Percentiles rank a stretch among this genome's conserved stretches.
Evolutionary conservation across 2,329 filamentous ascomycete species (phyloP).

Genomic region (Colletotrichum sp.): DNA sequence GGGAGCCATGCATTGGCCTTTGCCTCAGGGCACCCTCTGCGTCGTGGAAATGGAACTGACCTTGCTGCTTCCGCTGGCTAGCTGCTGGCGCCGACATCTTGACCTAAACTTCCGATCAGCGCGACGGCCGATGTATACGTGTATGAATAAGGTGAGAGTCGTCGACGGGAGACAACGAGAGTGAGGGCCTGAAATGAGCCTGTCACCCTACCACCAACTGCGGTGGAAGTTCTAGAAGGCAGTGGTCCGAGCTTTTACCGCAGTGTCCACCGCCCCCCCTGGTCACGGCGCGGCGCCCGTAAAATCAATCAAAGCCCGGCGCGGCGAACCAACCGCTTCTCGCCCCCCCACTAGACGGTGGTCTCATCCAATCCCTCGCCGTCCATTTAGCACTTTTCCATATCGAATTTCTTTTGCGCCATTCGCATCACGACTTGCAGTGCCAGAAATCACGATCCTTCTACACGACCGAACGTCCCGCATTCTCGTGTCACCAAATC

Average conservation of each 20-base stretch:
- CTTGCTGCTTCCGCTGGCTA: constrained; percentile 72
- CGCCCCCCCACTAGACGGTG: background rate
- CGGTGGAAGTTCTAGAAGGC: constrained; percentile 11
- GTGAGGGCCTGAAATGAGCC: background rate
- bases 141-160: background rate
- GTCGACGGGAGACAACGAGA: background rate
- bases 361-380: constrained; percentile 10
- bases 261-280: background rate
- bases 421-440: background rate
- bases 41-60: constrained; percentile 43
- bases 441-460: background rate
- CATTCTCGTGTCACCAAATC: background rate
- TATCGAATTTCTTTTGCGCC: constrained; percentile 1
- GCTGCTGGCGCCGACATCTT: constrained; percentile 59
- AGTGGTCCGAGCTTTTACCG: constrained; percentile 21
- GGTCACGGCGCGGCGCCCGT: background rate
- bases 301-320: constrained; percentile 3
- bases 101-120: background rate
- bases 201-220: background rate
- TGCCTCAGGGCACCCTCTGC: background rate
- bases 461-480: background rate
- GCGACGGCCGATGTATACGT: background rate
- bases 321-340: background rate
- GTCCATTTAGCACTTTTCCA: constrained; percentile 1
- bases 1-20: background rate